Evolutionary conservation across 495 filamentous ascomycete species (phyloP).

Genomic region (Aspergillus ellipticus): DNA sequence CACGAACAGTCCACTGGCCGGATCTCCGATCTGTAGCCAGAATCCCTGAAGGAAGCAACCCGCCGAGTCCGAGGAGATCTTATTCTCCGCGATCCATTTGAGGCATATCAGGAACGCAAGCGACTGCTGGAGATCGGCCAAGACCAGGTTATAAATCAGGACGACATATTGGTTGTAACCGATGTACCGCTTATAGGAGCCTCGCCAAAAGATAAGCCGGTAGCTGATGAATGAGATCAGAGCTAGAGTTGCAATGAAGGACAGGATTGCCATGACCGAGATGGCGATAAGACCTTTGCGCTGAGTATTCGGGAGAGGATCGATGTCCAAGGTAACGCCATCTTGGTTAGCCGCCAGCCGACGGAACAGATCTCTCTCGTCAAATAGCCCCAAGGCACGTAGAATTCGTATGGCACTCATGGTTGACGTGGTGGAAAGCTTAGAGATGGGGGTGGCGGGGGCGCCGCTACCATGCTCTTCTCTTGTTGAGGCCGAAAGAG

Average conservation of each 20-base stretch:
- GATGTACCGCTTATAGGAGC: constrained; percentile 41
- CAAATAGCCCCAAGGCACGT: constrained; percentile 16
- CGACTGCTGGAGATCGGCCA: constrained; percentile 71
- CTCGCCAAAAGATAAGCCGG: constrained; percentile 55
- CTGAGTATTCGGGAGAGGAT: constrained; percentile 49
- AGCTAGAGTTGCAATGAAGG: constrained; percentile 50
- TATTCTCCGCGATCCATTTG: constrained; percentile 53
- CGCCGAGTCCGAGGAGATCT: constrained; percentile 51
- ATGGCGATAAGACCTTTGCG: constrained; percentile 52
- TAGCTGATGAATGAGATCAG: constrained; percentile 56
- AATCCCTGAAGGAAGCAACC: constrained; percentile 69
- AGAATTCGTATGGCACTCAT: constrained; percentile 29
- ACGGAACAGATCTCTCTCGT: constrained; percentile 17
- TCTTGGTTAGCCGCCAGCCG: constrained; percentile 18
- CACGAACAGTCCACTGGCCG: constrained; percentile 67
- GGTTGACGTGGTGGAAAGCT: constrained; percentile 18
- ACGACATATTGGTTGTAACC: constrained; percentile 70
- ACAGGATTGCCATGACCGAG: constrained; percentile 55
- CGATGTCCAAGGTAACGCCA: constrained; percentile 22
- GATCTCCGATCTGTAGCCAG: constrained; percentile 67
- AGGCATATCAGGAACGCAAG: constrained; percentile 64
- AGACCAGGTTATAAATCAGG: constrained; percentile 67
- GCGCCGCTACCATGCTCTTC: constrained; percentile 12
- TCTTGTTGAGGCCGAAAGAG: not conserved
- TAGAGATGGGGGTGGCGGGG: not conserved